These are phyloP conservation scores for Symbiotaphrina buchneri DNA, from an alignment of 495 filamentous ascomycete species.

Conservation along the genomic window DNA sequence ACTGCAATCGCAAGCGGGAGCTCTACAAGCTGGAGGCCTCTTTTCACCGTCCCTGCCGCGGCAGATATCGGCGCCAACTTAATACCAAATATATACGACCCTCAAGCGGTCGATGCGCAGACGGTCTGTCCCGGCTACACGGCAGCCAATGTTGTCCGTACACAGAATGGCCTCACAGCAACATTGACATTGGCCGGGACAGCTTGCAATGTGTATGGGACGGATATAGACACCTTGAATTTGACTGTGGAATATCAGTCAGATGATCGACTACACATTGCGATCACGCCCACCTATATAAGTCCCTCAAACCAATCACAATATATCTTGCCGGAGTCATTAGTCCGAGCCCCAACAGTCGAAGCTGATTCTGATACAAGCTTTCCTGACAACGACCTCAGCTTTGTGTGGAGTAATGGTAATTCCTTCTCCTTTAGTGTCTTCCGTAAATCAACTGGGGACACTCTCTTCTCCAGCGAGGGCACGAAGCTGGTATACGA, in stretches of 20 bases:
- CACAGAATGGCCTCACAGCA: constrained; percentile 25
- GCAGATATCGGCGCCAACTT: constrained; percentile 32
- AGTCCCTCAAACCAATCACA: constrained; percentile 40
- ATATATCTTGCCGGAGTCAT: constrained; percentile 38
- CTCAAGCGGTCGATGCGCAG: constrained; percentile 48
- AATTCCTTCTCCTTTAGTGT: constrained; percentile 37
- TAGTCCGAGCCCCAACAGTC: constrained; percentile 34
- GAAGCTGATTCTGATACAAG: constrained; percentile 14
- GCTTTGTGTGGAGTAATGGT: constrained; percentile 33
- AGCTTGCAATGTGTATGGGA: constrained; percentile 39
- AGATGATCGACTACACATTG: constrained; percentile 26
- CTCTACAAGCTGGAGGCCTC: constrained; percentile 2
- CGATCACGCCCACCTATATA: constrained; percentile 35
- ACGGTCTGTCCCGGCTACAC: constrained; percentile 40
- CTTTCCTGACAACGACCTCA: constrained; percentile 27
- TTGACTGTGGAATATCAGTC: constrained; percentile 33
- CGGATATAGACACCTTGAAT: constrained; percentile 31
- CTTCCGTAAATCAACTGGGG: constrained; percentile 27
- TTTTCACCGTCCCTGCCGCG: constrained; percentile 27
- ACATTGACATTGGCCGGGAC: constrained; percentile 27
- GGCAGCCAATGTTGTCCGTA: constrained; percentile 24
- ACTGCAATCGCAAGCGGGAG: background rate
- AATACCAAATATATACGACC: constrained; percentile 51
- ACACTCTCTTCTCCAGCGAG: constrained; percentile 32
- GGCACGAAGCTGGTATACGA: constrained; percentile 34